These are phyloP conservation scores for Pythium grandisporangium DNA, from an alignment of 352 stramenopile genomes.

Conservation along the genomic window DNA sequence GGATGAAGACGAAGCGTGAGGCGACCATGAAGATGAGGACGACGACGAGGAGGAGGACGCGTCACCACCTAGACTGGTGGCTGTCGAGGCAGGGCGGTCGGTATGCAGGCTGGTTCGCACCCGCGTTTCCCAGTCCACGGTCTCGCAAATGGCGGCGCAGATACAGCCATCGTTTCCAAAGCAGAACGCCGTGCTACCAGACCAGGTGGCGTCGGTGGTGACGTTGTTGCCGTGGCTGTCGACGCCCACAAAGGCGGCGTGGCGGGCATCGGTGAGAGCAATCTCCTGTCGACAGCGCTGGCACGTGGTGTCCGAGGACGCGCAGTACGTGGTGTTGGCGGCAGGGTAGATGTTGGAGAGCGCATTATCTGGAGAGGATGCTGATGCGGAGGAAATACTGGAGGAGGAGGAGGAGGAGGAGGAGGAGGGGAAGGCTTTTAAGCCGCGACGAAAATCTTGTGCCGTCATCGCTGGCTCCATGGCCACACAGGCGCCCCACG, in stretches of 20 bases:
- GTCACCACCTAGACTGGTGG: neutral
- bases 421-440: no score
- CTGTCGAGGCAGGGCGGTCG: constrained; percentile 1
- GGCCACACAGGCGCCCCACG: constrained; percentile 7
- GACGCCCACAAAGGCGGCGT: neutral
- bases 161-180: constrained; percentile 20
- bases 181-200: constrained; percentile 14
- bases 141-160: constrained; percentile 28
- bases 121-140: constrained; percentile 9
- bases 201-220: neutral
- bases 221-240: neutral
- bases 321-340: constrained; percentile 42
- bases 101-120: constrained; percentile 11
- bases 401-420: no score
- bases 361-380: constrained; percentile 2
- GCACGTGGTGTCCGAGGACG: constrained; percentile 15
- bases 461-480: constrained; percentile 4
- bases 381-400: no score
- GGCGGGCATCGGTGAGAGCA: no score
- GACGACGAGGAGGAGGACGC: neutral
- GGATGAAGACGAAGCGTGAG: neutral
- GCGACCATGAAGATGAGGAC: neutral
- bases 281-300: no score
- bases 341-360: constrained; percentile 31
- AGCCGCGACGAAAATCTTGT: constrained; percentile 8